Evolutionary conservation across 176 grass and related monocot species (phyloP).

Genomic region (Rhipidocladum racemiflorum): DNA sequence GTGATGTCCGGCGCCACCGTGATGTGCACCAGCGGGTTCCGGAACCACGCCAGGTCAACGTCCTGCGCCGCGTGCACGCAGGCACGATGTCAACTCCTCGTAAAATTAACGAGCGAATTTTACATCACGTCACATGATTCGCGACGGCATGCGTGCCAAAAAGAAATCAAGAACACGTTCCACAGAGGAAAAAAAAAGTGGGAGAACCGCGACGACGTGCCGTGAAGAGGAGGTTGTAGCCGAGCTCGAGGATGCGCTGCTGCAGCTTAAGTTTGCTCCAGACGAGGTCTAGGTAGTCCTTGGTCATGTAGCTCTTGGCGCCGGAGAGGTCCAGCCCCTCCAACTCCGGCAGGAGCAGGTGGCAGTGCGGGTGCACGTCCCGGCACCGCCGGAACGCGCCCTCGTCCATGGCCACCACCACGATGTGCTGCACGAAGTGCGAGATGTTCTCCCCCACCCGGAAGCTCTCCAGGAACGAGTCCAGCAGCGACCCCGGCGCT

Average conservation of each 20-base stretch:
- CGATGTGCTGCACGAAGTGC: conserved; percentile 48
- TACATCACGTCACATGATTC: neutral
- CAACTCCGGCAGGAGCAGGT: conserved; percentile 41
- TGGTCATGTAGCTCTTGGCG: conserved; percentile 55
- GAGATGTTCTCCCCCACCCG: conserved; percentile 43
- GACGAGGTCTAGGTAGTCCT: conserved; percentile 66
- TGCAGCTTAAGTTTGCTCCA: conserved; percentile 63
- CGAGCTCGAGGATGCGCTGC: conserved; percentile 54
- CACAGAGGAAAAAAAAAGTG: neutral
- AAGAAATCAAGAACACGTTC: neutral
- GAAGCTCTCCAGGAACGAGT: conserved; percentile 73
- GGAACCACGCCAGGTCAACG: conserved; percentile 66
- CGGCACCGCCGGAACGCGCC: conserved; percentile 44
- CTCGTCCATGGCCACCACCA: conserved; percentile 56
- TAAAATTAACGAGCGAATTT: neutral
- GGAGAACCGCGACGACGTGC: conserved; percentile 22
- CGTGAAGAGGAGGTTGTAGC: conserved; percentile 76
- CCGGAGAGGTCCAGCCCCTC: conserved; percentile 27
- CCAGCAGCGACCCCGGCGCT: conserved; percentile 54
- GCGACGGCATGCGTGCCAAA: neutral
- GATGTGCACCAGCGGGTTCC: conserved; percentile 75
- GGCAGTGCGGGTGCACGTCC: conserved; percentile 56
- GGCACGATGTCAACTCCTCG: neutral
- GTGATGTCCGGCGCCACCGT: conserved; percentile 62
- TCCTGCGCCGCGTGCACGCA: conserved; percentile 34